Conservation (phyloP, 2,329 filamentous ascomycete species). For the Elsinoe australis region DNA sequence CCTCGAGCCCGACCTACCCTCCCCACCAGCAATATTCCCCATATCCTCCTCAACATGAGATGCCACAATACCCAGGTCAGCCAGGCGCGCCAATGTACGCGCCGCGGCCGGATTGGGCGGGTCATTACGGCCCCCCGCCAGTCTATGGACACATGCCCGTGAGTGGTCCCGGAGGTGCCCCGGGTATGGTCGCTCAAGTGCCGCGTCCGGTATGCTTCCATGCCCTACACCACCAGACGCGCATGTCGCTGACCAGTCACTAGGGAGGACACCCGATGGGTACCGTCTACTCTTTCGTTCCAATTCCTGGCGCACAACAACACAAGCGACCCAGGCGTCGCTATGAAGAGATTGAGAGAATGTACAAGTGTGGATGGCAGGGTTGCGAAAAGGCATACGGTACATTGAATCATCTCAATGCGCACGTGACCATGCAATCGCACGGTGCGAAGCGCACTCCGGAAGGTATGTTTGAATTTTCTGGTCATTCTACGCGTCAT, state of each 20-base stretch:
- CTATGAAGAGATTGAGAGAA: conserved; percentile 97
- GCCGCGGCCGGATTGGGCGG: conserved; percentile 65
- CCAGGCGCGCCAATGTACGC: conserved; percentile 51
- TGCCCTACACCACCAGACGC: conserved; percentile 10
- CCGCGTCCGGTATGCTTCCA: conserved; percentile 54
- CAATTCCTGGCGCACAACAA: conserved; percentile 92
- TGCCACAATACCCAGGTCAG: conserved; percentile 67
- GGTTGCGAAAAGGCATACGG: conserved; percentile 98
- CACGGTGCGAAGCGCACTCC: conserved; percentile 91
- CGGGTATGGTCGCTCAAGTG: conserved; percentile 53
- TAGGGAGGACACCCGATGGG: conserved; percentile 47
- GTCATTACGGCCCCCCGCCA: conserved; percentile 49
- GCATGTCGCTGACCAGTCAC: conserved; percentile 24
- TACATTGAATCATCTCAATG: conserved; percentile 93
- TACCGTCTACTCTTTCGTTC: conserved; percentile 97
- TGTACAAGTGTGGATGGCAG: conserved; percentile 99
- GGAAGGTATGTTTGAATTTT: conserved; percentile 64
- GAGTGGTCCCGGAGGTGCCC: conserved; percentile 49
- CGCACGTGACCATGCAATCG: conserved; percentile 97
- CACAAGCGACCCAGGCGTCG: conserved; percentile 89
- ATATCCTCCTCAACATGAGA: conserved; percentile 76
- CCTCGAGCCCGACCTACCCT: conserved; percentile 84
- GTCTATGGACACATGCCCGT: conserved; percentile 46
- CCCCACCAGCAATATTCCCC: conserved; percentile 75
- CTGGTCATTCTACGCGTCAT: neutral